phyloP scores from a whole-genome alignment of 225 moss, liverwort and hornwort species.

The Anthoceros angustus region DNA sequence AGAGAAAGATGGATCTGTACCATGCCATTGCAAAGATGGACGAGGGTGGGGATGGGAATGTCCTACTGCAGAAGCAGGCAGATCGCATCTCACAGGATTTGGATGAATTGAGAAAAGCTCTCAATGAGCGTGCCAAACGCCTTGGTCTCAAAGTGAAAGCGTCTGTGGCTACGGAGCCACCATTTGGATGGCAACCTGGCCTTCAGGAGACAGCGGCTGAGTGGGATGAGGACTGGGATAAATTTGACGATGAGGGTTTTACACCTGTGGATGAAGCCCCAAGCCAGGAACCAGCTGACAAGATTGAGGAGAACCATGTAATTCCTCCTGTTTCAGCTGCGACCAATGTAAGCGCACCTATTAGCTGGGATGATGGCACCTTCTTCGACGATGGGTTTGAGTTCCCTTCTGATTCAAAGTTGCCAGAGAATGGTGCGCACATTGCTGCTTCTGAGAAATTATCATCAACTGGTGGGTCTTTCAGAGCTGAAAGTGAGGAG shows the following conservation, averaged over 20 bases:
- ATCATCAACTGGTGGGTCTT: constrained; percentile 18
- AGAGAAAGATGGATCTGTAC: constrained; percentile 45
- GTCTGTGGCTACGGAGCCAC: constrained; percentile 53
- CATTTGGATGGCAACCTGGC: constrained; percentile 83
- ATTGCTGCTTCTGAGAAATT: constrained; percentile 12
- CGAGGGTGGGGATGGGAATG: constrained; percentile 47
- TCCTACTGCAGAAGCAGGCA: constrained; percentile 48
- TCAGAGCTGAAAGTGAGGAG: constrained; percentile 33
- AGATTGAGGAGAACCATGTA: neutral
- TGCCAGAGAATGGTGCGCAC: constrained; percentile 24
- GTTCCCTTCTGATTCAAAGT: constrained; percentile 33
- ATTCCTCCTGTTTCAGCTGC: constrained; percentile 6
- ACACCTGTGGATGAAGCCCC: neutral
- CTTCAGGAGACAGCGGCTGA: constrained; percentile 69
- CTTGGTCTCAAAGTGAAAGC: constrained; percentile 67
- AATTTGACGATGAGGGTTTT: constrained; percentile 76
- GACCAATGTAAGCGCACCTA: constrained; percentile 26
- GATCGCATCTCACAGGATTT: constrained; percentile 65
- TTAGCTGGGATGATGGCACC: constrained; percentile 42
- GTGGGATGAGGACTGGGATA: constrained; percentile 94
- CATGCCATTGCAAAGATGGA: constrained; percentile 54
- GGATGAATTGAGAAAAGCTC: constrained; percentile 78
- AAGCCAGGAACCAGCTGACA: neutral
- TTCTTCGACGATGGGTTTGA: constrained; percentile 26
- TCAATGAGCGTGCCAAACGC: constrained; percentile 62